Conservation (phyloP, 306 rosid genomes). For the Boehmeria nivea region DNA sequence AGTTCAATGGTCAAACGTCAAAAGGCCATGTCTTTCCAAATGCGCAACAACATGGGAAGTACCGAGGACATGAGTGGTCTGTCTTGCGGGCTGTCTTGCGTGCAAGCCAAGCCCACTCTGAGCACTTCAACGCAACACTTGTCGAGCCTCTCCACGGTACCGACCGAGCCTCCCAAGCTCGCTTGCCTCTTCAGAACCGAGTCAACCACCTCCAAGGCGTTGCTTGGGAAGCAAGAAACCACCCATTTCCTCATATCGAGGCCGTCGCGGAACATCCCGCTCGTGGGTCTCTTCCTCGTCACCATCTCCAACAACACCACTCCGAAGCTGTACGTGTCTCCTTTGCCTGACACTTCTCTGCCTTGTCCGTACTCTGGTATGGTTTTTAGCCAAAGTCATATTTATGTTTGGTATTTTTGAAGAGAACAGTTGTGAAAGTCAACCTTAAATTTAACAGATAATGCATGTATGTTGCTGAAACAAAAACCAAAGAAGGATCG, state of each 20-base stretch:
- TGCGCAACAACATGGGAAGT: constrained; percentile 6
- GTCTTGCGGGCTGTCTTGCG: constrained; percentile 9
- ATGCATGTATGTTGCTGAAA: too few relatives aligned
- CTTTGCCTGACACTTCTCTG: constrained; percentile 19
- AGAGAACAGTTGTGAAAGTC: too few relatives aligned
- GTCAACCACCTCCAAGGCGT: constrained; percentile 20
- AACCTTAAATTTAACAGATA: too few relatives aligned
- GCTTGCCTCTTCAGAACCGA: constrained; percentile 15
- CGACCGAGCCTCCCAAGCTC: neutral
- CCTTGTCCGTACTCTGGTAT: constrained; percentile 26
- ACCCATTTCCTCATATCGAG: constrained; percentile 24
- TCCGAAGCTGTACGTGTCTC: constrained; percentile 22
- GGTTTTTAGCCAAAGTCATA: too few relatives aligned
- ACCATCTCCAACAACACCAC: constrained; percentile 23
- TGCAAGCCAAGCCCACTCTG: constrained; percentile 12
- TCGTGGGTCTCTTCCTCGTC: constrained; percentile 17
- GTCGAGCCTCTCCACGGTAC: constrained; percentile 8
- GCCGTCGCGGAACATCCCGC: constrained; percentile 9
- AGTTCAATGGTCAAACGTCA: too few relatives aligned
- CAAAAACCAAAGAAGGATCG: too few relatives aligned
- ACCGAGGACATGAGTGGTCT: constrained; percentile 14
- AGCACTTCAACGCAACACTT: constrained; percentile 10
- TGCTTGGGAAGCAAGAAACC: constrained; percentile 16
- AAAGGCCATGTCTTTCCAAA: neutral
- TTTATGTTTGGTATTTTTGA: too few relatives aligned